Percentiles rank a stretch among this genome's conserved stretches.
Conservation (phyloP, 129 eudicot species). For the Chrysanthemum lavandulifolium region DNA sequence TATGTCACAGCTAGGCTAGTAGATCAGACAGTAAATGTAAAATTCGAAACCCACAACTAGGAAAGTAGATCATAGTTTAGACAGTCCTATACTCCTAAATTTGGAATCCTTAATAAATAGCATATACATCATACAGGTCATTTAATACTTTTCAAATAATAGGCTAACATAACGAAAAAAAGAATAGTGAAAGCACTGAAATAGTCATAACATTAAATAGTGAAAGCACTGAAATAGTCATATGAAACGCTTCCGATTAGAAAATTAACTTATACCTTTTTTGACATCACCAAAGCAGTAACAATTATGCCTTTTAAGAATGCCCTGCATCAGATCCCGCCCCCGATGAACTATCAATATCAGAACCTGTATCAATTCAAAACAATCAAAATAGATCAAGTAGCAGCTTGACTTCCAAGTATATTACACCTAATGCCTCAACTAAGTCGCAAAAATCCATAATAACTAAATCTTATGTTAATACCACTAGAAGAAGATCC, state of each 20-base stretch:
- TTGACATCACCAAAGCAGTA: conserved; percentile 26
- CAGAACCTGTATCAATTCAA: conserved; percentile 51
- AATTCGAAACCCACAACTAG: neutral
- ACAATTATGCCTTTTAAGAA: conserved; percentile 43
- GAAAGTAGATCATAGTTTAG: neutral
- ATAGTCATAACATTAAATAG: neutral
- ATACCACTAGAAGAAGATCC: conserved; percentile 88
- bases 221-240: neutral
- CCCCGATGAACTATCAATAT: conserved; percentile 57
- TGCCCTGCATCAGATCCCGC: conserved; percentile 54
- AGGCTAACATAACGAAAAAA: neutral
- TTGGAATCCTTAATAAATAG: neutral
- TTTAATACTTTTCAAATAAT: neutral
- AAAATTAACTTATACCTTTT: conserved; percentile 18
- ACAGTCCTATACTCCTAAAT: neutral
- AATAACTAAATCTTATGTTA: conserved; percentile 8
- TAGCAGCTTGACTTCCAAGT: conserved; percentile 3
- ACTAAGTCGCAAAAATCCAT: neutral
- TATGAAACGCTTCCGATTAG: neutral
- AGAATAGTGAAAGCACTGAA: no score
- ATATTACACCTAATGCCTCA: conserved; percentile 17
- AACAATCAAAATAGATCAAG: conserved; percentile 14
- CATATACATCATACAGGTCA: conserved; percentile 7
- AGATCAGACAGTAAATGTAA: neutral
- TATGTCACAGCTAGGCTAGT: neutral